These are phyloP conservation scores for Apiotrichum veenhuisii DNA, from an alignment of 1,284 basidiomycete genomes.

Conservation along the genomic window DNA sequence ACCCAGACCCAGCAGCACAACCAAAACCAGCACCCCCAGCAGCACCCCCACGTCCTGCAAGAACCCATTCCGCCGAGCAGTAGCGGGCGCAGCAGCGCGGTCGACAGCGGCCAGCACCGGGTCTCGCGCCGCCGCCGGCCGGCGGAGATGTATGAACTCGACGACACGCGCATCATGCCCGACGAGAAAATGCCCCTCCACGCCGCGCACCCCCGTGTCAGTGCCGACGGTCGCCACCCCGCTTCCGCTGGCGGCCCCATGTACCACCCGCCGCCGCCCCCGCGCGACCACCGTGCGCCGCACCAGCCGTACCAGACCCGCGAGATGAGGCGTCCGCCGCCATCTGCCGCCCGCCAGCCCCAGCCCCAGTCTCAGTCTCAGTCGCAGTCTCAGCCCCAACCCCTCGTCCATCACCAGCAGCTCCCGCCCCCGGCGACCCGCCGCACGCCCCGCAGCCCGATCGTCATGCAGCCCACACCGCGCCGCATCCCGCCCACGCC, in stretches of 20 bases:
- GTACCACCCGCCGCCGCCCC: not conserved
- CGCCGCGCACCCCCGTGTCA: not conserved
- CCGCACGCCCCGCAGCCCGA: not conserved
- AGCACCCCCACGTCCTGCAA: not conserved
- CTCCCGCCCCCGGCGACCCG: not conserved
- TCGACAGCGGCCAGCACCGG: not conserved
- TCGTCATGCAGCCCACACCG: not conserved
- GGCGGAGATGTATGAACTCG: slow-evolving; percentile 16
- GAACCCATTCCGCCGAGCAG: not conserved
- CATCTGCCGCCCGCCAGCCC: not conserved
- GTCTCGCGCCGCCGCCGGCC: slow-evolving; percentile 10
- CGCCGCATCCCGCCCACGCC: not conserved
- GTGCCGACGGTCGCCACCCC: not conserved
- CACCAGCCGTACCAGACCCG: slow-evolving; percentile 1
- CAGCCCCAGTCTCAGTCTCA: not conserved
- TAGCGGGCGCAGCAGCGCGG: slow-evolving; percentile 10
- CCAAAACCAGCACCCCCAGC: too few relatives aligned
- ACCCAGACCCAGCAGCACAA: not conserved
- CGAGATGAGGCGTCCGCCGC: not conserved
- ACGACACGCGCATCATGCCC: slow-evolving; percentile 7
- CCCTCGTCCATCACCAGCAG: not conserved
- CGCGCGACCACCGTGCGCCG: not conserved
- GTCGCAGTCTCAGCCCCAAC: not conserved
- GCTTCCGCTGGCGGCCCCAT: not conserved
- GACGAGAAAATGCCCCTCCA: slow-evolving; percentile 1